phyloP scores from a whole-genome alignment of 1,284 basidiomycete species.

The Cutaneotrichosporon cutaneum region DNA sequence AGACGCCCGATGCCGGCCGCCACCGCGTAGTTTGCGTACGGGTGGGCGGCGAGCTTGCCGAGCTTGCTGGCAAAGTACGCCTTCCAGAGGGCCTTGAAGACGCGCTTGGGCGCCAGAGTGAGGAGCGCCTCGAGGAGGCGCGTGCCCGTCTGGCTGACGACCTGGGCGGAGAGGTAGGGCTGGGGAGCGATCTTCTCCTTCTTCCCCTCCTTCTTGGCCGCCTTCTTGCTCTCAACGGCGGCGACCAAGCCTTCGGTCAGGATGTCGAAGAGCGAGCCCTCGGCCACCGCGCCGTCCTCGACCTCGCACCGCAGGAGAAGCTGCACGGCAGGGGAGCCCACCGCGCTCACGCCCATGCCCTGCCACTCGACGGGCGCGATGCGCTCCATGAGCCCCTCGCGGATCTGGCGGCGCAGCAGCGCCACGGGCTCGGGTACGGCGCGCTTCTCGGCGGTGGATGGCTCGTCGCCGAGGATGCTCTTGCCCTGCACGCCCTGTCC shows the following conservation, averaged over 20 bases:
- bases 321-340: slow-evolving; percentile 79
- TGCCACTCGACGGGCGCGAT: slow-evolving; percentile 73
- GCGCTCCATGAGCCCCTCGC: slow-evolving; percentile 59
- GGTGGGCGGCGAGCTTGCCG: slow-evolving; percentile 70
- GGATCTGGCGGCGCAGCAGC: slow-evolving; percentile 47
- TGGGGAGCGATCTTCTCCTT: slow-evolving; percentile 28
- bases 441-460: slow-evolving; percentile 33
- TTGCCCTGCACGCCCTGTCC: slow-evolving; percentile 50
- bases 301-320: slow-evolving; percentile 76
- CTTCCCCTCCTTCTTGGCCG: background rate
- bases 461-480: slow-evolving; percentile 46
- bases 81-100: slow-evolving; percentile 70
- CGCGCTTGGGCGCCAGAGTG: slow-evolving; percentile 60
- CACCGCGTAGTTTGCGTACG: slow-evolving; percentile 87
- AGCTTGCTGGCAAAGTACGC: slow-evolving; percentile 73
- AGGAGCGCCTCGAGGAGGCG: slow-evolving; percentile 80
- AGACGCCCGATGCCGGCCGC: slow-evolving; percentile 70
- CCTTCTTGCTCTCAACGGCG: slow-evolving; percentile 54
- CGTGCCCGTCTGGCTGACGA: slow-evolving; percentile 80
- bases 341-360: slow-evolving; percentile 74
- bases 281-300: slow-evolving; percentile 61
- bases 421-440: slow-evolving; percentile 33
- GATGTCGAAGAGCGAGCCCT: slow-evolving; percentile 75
- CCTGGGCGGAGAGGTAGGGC: slow-evolving; percentile 63
- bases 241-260: slow-evolving; percentile 76